Conservation (phyloP, 2,329 filamentous ascomycete species). For the Colletotrichum sublineola region DNA sequence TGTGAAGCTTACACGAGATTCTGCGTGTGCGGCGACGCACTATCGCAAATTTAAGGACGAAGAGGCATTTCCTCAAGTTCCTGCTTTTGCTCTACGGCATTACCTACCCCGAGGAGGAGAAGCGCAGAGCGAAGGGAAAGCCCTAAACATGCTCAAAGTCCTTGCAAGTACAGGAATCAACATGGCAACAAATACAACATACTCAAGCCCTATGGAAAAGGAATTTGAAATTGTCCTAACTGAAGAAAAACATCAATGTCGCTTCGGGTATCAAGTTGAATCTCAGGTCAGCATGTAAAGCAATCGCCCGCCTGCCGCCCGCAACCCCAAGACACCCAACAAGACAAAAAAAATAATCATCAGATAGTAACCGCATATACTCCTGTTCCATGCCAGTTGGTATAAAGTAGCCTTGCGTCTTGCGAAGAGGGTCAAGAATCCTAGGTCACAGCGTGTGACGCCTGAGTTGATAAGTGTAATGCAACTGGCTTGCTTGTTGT, state of each 20-base stretch:
- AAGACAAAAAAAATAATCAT: slow-evolving; percentile 30
- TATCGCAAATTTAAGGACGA: slow-evolving; percentile 72
- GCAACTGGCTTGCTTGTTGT: background rate
- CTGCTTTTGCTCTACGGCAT: slow-evolving; percentile 59
- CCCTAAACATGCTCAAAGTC: background rate
- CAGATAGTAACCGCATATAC: slow-evolving; percentile 29
- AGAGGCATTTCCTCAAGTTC: slow-evolving; percentile 61
- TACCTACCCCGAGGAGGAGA: slow-evolving; percentile 53
- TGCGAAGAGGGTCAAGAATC: background rate
- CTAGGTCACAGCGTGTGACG: slow-evolving; percentile 3
- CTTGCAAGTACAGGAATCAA: slow-evolving; percentile 9
- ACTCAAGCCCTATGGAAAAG: slow-evolving; percentile 17
- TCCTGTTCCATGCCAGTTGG: slow-evolving; percentile 20
- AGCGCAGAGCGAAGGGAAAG: slow-evolving; percentile 42
- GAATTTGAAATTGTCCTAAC: slow-evolving; percentile 32
- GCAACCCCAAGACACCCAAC: slow-evolving; percentile 36
- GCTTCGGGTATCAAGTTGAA: slow-evolving; percentile 41
- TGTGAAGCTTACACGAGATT: slow-evolving; percentile 75
- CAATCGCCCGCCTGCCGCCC: slow-evolving; percentile 21
- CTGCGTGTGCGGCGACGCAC: slow-evolving; percentile 73
- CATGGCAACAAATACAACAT: slow-evolving; percentile 11
- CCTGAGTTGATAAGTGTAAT: background rate
- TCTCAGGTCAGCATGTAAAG: slow-evolving; percentile 32
- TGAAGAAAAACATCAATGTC: slow-evolving; percentile 37
- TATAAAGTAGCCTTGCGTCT: background rate